phyloP scores from a whole-genome alignment of 176 grass and related monocot species.

The Hyparrhenia diplandra region DNA sequence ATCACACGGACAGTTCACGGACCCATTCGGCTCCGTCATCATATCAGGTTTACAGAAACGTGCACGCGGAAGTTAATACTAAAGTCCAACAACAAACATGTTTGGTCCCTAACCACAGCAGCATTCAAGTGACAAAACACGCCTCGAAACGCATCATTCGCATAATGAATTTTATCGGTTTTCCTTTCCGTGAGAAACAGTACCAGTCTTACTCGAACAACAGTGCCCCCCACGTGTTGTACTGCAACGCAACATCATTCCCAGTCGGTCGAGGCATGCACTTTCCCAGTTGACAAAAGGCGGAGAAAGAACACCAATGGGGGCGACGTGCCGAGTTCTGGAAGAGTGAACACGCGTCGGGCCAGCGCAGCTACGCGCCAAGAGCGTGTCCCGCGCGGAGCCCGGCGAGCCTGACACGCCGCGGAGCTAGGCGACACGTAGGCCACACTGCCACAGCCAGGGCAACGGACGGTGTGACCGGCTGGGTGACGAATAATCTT shows the following conservation, averaged over 20 bases:
- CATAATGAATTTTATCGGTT: no score
- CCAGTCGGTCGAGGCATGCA: not conserved
- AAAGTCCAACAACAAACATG: not conserved
- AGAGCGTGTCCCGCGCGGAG: constrained; percentile 16
- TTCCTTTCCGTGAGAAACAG: not conserved
- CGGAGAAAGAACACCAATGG: not conserved
- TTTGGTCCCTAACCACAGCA: not conserved
- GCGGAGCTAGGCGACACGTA: not conserved
- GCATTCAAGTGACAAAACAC: not conserved
- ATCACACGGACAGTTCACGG: not conserved
- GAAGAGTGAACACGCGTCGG: not conserved
- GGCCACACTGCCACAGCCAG: not conserved
- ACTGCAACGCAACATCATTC: not conserved
- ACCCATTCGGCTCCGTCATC: not conserved
- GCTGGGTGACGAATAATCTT: not conserved
- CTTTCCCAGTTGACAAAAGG: not conserved
- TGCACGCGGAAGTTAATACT: not conserved
- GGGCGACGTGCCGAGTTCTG: not conserved
- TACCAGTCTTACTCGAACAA: not conserved
- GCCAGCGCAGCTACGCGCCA: constrained; percentile 18
- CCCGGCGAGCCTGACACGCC: constrained; percentile 11
- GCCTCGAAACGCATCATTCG: not conserved
- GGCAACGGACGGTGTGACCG: no score
- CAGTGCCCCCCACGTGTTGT: not conserved
- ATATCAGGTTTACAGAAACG: not conserved